Conservation (phyloP, 2,329 filamentous ascomycete genomes). For the Davidsoniella virescens region DNA sequence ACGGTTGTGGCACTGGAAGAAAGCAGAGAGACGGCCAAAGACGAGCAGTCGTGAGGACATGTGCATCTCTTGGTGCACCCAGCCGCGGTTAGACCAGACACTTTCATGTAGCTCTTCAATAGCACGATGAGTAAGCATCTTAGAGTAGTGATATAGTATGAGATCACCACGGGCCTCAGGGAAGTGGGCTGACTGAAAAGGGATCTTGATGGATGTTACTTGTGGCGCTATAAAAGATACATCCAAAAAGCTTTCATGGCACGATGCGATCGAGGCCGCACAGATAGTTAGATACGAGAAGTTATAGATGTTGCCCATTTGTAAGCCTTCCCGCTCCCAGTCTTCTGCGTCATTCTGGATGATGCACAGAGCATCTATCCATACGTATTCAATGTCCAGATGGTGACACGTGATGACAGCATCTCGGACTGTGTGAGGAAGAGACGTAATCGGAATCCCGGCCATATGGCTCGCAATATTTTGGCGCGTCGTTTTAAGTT, state of each 20-base stretch:
- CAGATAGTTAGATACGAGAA: neutral
- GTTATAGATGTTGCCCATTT: constrained; percentile 4
- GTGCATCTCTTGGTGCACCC: neutral
- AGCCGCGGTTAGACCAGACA: neutral
- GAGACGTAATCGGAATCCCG: neutral
- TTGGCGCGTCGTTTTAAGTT: neutral
- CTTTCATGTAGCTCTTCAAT: neutral
- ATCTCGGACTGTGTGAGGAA: neutral
- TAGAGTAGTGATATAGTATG: neutral
- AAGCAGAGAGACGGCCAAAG: neutral
- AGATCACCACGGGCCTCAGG: neutral
- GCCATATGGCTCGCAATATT: neutral
- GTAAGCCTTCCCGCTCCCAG: constrained; percentile 15
- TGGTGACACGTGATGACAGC: neutral
- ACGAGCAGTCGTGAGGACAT: neutral
- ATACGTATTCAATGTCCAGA: constrained; percentile 12
- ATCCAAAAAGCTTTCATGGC: neutral
- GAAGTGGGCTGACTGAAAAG: neutral
- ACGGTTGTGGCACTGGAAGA: neutral
- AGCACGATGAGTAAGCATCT: neutral
- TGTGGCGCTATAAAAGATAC: neutral
- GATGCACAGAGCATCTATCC: constrained; percentile 18
- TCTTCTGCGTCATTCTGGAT: constrained; percentile 15
- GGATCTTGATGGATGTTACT: neutral
- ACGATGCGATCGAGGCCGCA: neutral